Base-by-base conservation (phyloP, 352 stramenopile species). In the Phytophthora hybrid region DNA sequence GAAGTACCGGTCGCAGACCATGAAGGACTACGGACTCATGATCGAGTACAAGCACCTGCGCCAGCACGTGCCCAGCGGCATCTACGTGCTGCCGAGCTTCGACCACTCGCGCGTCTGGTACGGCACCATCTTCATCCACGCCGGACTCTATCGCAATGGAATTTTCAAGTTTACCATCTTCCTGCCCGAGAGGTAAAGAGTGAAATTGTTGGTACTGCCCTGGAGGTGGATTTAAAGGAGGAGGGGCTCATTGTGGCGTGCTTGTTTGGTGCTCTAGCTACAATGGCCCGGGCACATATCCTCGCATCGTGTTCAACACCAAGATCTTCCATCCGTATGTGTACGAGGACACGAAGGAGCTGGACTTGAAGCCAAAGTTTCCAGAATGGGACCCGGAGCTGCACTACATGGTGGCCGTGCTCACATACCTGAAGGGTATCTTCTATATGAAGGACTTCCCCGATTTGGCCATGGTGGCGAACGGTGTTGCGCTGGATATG, bases 1-100 rank as follows among this genome's bases (percentile, higher is more conserved):
- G 69, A 88, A 87, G 52, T 96, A 96, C 61, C 84, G 89, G 11
- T 93, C 87, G 37, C 87, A 96, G 71, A 96, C 89, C 9, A 96
- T 96, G 87, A 94, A 94, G 61, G 96, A 99, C 73, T 99, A 99
- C 73, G 97, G 97, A 6, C 90, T 99, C 7, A 98, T 97, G 72
- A 99, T 99, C 77, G 97, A 99, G 86, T 99, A 99, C 85, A 99
- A 99, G 73, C 96, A 99, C 66, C 72, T 99, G 37, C 95, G 98
- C 60, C 89, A 97, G 56, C 91, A 98, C 71, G 93, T 97, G 32
- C 97, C 97, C 1, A 95, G 89, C 26, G 96, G 97, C 11, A 97
- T 99, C 55, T 99, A 98, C 74, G 88, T 99, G 23, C 84, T 99
- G 46, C 97, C 97, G 47, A 98, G 92, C 60, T 94, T 98, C 59